These are phyloP conservation scores for Leucocoprinus sp. DNA, from an alignment of 768 basidiomycete genomes.

Conservation along the genomic window DNA sequence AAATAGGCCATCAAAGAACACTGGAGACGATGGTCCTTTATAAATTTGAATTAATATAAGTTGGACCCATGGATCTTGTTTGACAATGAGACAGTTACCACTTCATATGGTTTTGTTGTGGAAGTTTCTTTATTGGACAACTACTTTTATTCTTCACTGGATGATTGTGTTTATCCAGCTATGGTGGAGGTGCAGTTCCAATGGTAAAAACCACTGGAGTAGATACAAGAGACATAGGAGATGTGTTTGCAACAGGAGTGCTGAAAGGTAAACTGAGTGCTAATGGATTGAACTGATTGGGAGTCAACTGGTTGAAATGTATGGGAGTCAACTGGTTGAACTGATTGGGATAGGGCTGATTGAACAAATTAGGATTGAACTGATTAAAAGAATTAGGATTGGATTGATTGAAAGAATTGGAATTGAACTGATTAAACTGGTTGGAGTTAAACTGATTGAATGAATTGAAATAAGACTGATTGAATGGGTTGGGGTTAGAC, in stretches of 20 bases:
- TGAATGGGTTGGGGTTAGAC: no score
- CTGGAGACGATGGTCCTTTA: constrained; percentile 5
- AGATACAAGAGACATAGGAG: constrained; percentile 28
- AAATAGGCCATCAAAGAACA: background rate
- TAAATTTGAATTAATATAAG: constrained; percentile 2
- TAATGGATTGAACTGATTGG: constrained; percentile 30
- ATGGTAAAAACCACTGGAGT: constrained; percentile 49
- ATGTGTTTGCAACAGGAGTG: constrained; percentile 26
- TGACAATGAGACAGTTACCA: constrained; percentile 19
- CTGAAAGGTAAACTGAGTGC: constrained; percentile 40
- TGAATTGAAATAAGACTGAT: no score
- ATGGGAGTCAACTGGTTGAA: no score
- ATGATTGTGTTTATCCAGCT: constrained; percentile 19
- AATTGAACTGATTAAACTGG: no score
- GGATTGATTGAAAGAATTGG: no score
- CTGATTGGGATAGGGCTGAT: no score
- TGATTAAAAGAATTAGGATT: no score
- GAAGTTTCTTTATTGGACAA: constrained; percentile 51
- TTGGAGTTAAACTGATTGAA: no score
- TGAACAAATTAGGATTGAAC: no score
- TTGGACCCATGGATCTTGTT: background rate
- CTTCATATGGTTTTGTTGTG: constrained; percentile 33
- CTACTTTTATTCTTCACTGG: no score
- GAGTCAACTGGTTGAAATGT: no score
- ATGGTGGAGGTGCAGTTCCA: constrained; percentile 42